Evolutionary conservation across 306 rosid species (phyloP), one percentile per base, ranked within the genome.

Genomic region (Cicer bijugum): DNA sequence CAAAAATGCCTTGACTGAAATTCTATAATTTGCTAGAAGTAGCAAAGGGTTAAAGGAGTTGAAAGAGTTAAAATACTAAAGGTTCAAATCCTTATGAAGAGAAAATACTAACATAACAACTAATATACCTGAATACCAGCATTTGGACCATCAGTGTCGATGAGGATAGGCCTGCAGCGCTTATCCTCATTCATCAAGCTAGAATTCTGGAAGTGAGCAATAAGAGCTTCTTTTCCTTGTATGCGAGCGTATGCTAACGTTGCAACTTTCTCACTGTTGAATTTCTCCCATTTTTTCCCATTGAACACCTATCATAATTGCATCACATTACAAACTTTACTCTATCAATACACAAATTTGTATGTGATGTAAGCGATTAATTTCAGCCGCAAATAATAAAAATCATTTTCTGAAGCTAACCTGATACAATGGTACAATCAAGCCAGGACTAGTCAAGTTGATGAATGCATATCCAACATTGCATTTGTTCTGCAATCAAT

Each of bases 391-490:
- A 16, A 23, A 72, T 47, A 28, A 28, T 28, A 28, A 28, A 33
- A 17, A 39, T 20, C 35, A 48, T 50, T 60, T 52, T 64, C 16
- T 39, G 37, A 6, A 6, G 15, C 58, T 56, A 68, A 89, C 95
- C 90, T 89, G 85, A 80, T 84, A 78, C 65, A 89, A 89, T 16
- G 91, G 89, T 78, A 87, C 79, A 50, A 89, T 89, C 84, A 80
- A 84, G 47, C 81, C 67, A n/a, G 95, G 90, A 80, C 75, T 80
- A 43, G 67, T 77, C 91, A 89, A 85, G 75, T 89, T 89, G 88
- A 89, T 89, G 85, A 89, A 89, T 15, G 95, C 95, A 75, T 89
- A 89, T 61, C 95, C 95, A 81, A 89, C 91, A 71, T 89, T 89
- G 83, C 95, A 89, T 83, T 87, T 85, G 85, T 89, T 89, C 95